Conservation (phyloP, 371 early-diverging fungal species). For the Mortierella sp. region DNA sequence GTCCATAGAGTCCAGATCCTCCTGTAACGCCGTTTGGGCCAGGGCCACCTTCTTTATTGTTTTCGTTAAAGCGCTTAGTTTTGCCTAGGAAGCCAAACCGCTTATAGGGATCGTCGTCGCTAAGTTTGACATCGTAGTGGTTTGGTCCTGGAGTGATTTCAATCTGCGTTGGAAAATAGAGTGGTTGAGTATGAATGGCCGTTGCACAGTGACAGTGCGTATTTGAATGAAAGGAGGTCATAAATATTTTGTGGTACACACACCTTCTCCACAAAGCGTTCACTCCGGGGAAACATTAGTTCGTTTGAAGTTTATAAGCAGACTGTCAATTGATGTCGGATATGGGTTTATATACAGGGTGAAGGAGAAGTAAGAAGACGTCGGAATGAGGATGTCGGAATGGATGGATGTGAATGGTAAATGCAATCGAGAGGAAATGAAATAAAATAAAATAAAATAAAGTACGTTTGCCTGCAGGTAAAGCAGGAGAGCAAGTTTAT, state of each 20-base stretch:
- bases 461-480: not conserved
- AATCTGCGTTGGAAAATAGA: constrained; percentile 17
- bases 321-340: not conserved
- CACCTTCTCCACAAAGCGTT: constrained; percentile 57
- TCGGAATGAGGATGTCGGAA: constrained; percentile 2
- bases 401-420: not conserved
- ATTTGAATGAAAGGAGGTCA: not conserved
- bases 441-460: constrained; percentile 7
- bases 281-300: constrained; percentile 52
- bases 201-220: not conserved
- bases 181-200: not conserved
- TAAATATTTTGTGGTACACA: not conserved
- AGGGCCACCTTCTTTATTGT: not conserved
- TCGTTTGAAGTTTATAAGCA: not conserved
- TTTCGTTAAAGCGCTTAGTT: constrained; percentile 36
- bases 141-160: constrained; percentile 53
- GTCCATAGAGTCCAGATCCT: constrained; percentile 26
- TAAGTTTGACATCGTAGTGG: constrained; percentile 44
- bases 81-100: constrained; percentile 52
- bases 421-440: constrained; percentile 5
- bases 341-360: not conserved
- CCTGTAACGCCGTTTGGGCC: constrained; percentile 1
- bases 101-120: constrained; percentile 47
- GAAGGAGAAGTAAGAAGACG: not conserved
- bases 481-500: constrained; percentile 2